These are phyloP conservation scores for Pachysandra terminalis DNA, from an alignment of 164 flowering plant genomes.

Conservation along the genomic window DNA sequence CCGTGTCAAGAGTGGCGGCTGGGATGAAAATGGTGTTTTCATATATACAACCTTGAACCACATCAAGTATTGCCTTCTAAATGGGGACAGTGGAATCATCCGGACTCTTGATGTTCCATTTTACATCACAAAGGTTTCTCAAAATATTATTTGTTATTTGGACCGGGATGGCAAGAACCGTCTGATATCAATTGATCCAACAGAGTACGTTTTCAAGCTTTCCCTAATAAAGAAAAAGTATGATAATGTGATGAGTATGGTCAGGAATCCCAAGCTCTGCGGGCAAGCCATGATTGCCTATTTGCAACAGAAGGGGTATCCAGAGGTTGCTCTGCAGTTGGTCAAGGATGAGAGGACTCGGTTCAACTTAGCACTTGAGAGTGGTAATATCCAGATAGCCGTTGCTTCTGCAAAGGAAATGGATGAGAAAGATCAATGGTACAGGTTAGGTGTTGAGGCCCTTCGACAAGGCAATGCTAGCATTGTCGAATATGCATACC, in stretches of 20 bases:
- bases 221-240: background rate
- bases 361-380: too few relatives aligned
- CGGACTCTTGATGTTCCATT: background rate
- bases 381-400: too few relatives aligned
- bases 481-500: constrained; percentile 3
- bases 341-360: too few relatives aligned
- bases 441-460: background rate
- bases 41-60: constrained; percentile 6
- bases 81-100: too few relatives aligned
- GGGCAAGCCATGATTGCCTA: too few relatives aligned
- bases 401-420: constrained; percentile 6
- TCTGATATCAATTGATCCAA: background rate
- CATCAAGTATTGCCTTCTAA: constrained; percentile 4
- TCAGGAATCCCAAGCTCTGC: background rate
- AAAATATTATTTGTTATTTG: background rate
- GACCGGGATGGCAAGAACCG: constrained; percentile 7
- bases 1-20: background rate
- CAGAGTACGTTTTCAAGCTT: constrained; percentile 1
- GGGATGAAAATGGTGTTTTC: constrained; percentile 6
- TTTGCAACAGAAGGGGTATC: constrained; percentile 1
- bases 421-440: too few relatives aligned
- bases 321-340: constrained; percentile 3
- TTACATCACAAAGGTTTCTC: constrained; percentile 2
- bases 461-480: constrained; percentile 2
- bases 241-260: constrained; percentile 3